Evolutionary conservation across 192 early-diverging fungal species (phyloP), one percentile per base, ranked within the genome.

Genomic region (Coemansia sp.): DNA sequence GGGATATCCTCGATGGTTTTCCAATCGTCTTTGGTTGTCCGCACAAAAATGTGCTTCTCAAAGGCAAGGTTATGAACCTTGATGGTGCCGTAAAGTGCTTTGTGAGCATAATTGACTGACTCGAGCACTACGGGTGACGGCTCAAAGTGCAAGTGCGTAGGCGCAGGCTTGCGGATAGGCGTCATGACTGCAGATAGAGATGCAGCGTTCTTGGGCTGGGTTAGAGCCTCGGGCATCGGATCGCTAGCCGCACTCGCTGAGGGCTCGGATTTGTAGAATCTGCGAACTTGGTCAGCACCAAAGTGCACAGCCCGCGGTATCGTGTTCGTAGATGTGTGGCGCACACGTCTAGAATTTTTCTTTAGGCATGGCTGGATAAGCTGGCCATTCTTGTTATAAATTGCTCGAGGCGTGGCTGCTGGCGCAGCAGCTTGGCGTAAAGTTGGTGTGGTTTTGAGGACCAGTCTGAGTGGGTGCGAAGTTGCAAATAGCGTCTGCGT

Each of bases 51-150:
- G 0, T 69, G 45, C 72, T 98, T 98, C 48, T 91, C 81, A 73
- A 89, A 98, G 0, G 88, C 92, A 32, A 98, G 65, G 73, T 98
- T 98, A 47, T 88, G 86, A 2, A 94, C 92, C 52, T 89, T 76
- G 58, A 95, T 75, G n/a, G 77, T 84, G 63, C 90, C 92, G 38
- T 74, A 54, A 0, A 93, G 70, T 25, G 76, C 49, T 63, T 81
- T 73, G 38, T 80, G 66, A 4, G 63, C 52, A 21, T 81, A 51
- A 37, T 66, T 38, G 21, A 90, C 62, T 5, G 67, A 65, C 63
- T 92, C 89, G 27, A 93, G 80, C 32, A 79, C 73, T 15, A 92
- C 79, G 7, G 84, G 73, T 5, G 68, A 66, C 19, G 19, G 23
- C 59, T 83, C 81, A 50, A 72, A 85, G 49, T 69, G 35, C 37